Base-by-base conservation (phyloP, 257 asterid genomes). In the Nicotiana sylvestris region DNA sequence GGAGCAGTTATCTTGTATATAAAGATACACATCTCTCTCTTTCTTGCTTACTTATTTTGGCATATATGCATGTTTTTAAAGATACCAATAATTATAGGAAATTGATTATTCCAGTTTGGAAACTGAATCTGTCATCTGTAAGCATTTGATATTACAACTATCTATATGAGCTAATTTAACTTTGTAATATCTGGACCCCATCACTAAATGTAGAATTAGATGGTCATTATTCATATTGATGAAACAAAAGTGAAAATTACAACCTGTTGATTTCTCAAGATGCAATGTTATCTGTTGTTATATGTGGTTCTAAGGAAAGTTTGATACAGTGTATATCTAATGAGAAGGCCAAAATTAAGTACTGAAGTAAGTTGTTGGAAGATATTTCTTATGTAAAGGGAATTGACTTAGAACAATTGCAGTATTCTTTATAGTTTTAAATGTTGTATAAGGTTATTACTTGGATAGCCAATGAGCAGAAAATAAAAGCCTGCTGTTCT, bases 221-320 rank as follows among this genome's bases (percentile, higher is more conserved):
- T 39, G 77, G 33, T 39, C 77, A n/a, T 10, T 69, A 6, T 51
- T 39, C 77, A 69, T 69, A 27, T 46, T 72, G 35, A 72, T 13
- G 60, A 72, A 46, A 72, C 78, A 72, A 46, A 43, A 70, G 25
- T 70, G 78, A 70, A 70, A 70, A 12, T 70, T 25, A 46, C 61
- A 72, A 46, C 79, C 37, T 72, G 61, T 25, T 72, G 61, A 46
- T 72, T 25, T 46, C 37, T 72, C 61, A 46, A 46, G 57, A 72
- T 46, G 79, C 25, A 43, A 25, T 72, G 25, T 25, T 12, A 43
- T 39, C 15, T 46, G 18, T 43, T 72, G 37, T 72, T 35, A 49
- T 9, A 9, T 46, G 60, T 49, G 58, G 35, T 25, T 46, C 11
- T 15, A 46, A 25, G 79, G 79, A 72, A 72, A 46, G 79, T 21